phyloP scores from a whole-genome alignment of 768 basidiomycete genomes.

The Pholiota microspora region DNA sequence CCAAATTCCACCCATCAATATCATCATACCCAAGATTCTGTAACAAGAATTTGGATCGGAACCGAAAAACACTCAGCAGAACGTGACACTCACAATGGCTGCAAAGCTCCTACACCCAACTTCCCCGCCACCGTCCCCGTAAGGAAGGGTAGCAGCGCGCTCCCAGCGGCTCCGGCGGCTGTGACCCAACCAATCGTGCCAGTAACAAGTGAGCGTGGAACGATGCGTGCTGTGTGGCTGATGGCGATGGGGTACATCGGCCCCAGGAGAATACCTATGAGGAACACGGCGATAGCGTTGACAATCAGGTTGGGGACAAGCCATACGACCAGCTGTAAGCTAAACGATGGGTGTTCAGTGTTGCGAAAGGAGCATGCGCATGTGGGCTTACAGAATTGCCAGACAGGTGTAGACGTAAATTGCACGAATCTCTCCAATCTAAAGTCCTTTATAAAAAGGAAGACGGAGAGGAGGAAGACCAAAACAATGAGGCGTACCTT shows the following conservation, averaged over 20 bases:
- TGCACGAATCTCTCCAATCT: constrained; percentile 56
- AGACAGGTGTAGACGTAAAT: constrained; percentile 49
- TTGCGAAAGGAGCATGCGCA: too few relatives aligned
- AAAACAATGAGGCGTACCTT: constrained; percentile 4
- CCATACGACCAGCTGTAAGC: constrained; percentile 22
- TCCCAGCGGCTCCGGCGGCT: constrained; percentile 63
- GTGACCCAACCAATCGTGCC: constrained; percentile 65
- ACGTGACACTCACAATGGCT: constrained; percentile 48
- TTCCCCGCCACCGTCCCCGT: constrained; percentile 62
- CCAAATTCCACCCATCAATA: constrained; percentile 51
- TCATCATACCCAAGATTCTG: constrained; percentile 61
- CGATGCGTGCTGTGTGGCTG: constrained; percentile 60
- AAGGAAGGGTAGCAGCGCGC: constrained; percentile 66
- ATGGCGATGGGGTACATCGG: constrained; percentile 73
- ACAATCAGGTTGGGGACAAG: constrained; percentile 40
- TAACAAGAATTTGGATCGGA: constrained; percentile 1
- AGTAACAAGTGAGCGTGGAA: constrained; percentile 67
- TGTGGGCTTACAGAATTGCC: constrained; percentile 40
- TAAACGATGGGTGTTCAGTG: background rate
- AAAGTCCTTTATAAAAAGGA: background rate
- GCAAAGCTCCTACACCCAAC: constrained; percentile 54
- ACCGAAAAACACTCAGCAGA: background rate
- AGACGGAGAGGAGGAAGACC: background rate
- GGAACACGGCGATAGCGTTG: constrained; percentile 55
- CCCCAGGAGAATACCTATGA: constrained; percentile 65